Conservation (phyloP, 768 basidiomycete species). For the Phaffia australis region DNA sequence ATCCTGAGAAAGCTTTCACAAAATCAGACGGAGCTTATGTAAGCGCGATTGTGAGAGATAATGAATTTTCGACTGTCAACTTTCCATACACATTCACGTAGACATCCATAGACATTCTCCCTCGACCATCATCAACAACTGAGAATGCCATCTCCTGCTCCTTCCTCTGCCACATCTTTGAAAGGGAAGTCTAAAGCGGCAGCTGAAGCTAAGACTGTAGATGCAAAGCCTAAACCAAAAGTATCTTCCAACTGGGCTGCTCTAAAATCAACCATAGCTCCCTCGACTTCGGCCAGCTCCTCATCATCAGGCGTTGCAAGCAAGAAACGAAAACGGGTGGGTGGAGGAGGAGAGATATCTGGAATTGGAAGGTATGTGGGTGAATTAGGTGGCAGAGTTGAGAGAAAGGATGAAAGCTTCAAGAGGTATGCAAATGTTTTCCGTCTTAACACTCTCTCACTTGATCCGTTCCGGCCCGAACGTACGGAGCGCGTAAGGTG, state of each 20-base stretch:
- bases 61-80: no score
- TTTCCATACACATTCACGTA: no score
- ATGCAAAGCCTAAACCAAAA: constrained; percentile 3
- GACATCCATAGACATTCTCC: no score
- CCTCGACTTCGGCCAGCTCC: background rate
- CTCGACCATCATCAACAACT: constrained; percentile 2
- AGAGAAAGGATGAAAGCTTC: constrained; percentile 13
- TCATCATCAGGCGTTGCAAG: background rate
- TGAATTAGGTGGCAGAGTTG: background rate
- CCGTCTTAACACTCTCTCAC: background rate
- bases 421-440: constrained; percentile 13
- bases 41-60: no score
- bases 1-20: no score
- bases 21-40: no score
- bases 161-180: background rate
- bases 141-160: background rate
- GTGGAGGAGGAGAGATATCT: background rate
- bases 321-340: constrained; percentile 24
- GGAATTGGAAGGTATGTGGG: background rate
- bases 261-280: constrained; percentile 17
- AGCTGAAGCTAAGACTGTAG: background rate
- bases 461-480: background rate
- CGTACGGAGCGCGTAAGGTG: no score
- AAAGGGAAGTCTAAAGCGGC: constrained; percentile 9
- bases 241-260: constrained; percentile 23